Evolutionary conservation across 176 grass and related monocot genomes (phyloP).

Genomic region (Carex pumila): DNA sequence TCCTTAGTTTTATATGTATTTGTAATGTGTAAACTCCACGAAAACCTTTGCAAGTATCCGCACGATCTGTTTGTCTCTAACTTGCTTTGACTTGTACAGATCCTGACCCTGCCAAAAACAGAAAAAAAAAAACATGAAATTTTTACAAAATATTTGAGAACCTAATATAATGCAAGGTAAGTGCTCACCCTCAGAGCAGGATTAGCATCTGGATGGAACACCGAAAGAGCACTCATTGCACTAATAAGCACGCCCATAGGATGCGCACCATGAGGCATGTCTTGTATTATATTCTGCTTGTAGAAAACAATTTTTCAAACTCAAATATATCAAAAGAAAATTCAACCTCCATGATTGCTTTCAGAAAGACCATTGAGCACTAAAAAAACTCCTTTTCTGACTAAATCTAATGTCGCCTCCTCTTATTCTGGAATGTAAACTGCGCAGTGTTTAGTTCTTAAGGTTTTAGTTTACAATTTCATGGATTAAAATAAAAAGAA

Average conservation of each 20-base stretch:
- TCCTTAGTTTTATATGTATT: not conserved
- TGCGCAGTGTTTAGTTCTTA: not conserved
- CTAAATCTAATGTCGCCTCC: not conserved
- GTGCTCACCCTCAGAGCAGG: constrained; percentile 48
- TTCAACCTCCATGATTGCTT: not conserved
- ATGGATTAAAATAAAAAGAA: not conserved
- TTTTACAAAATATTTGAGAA: not conserved
- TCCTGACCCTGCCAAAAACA: constrained; percentile 40
- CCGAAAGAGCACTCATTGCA: constrained; percentile 46
- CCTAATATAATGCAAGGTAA: not conserved
- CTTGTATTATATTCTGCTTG: constrained; percentile 39
- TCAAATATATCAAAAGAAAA: not conserved
- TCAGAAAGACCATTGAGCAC: not conserved
- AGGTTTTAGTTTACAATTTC: not conserved
- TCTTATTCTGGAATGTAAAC: not conserved
- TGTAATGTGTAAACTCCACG: not conserved
- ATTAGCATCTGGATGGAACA: constrained; percentile 53
- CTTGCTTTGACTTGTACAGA: constrained; percentile 24
- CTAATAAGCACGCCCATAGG: constrained; percentile 45
- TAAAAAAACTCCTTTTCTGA: not conserved
- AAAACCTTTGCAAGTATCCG: constrained; percentile 41
- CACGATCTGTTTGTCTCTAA: constrained; percentile 38
- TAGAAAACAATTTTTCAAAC: not conserved
- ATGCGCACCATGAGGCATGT: constrained; percentile 51
- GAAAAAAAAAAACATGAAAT: not conserved